These are phyloP conservation scores for Oropetium thomaeum DNA, from an alignment of 176 grass and related monocot species.

Conservation along the genomic window DNA sequence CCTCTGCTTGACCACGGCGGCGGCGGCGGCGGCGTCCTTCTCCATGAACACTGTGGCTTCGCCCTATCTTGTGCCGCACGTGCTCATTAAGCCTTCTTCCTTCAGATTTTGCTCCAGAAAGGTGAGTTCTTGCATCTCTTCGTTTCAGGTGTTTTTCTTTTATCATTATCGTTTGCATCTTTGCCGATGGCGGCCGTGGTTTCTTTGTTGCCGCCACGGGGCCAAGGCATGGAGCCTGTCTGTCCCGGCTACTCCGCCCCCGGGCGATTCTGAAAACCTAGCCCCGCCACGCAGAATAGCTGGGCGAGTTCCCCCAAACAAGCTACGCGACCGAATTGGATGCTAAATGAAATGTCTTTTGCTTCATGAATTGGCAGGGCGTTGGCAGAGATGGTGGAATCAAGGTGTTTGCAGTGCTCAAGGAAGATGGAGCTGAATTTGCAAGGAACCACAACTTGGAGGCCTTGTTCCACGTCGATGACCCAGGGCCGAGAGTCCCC, in stretches of 20 bases:
- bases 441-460: slow-evolving; percentile 57
- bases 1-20: slow-evolving; percentile 10
- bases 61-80: slow-evolving; percentile 53
- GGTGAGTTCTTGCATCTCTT: slow-evolving; percentile 34
- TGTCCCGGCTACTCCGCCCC: not conserved
- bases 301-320: too few relatives aligned
- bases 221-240: too few relatives aligned
- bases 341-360: not conserved
- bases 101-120: slow-evolving; percentile 60
- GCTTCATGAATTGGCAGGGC: slow-evolving; percentile 36
- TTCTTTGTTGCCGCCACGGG: not conserved
- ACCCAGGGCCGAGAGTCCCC: slow-evolving; percentile 71
- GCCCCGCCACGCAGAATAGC: not conserved
- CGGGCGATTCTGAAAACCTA: too few relatives aligned
- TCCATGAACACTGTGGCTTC: slow-evolving; percentile 79
- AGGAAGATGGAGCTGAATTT: slow-evolving; percentile 50
- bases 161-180: not conserved
- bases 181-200: not conserved
- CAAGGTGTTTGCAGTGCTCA: slow-evolving; percentile 75
- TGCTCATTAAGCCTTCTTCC: slow-evolving; percentile 75
- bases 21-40: not conserved
- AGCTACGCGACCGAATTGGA: not conserved
- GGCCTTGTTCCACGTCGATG: slow-evolving; percentile 82
- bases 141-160: not conserved
- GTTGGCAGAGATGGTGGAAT: slow-evolving; percentile 65